Evolutionary conservation across 371 early-diverging fungal genomes (phyloP), one percentile per base, ranked within the genome.

Genomic region (Actinomucor elegans): DNA sequence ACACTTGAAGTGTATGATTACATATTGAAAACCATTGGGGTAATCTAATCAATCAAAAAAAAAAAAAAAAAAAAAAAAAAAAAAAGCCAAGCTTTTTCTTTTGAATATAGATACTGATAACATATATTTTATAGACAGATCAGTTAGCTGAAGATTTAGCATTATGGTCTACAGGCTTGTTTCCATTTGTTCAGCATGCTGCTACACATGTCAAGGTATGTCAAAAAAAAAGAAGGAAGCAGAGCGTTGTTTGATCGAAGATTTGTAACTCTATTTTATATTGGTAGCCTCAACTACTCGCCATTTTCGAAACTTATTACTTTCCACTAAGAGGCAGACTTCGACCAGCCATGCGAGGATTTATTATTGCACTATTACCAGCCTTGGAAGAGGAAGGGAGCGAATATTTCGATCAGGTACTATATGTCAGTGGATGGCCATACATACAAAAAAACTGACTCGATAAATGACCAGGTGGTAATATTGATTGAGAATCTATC

Each of bases 351-450:
- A 73, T 94, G 60, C 85, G 90, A 61, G 88, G 90, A 28, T 77
- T 97, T 11, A 77, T 94, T 21, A 84, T 90, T 31, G 94, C 92
- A 0, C 48, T 97, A 17, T 69, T 95, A 20, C 93, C 96, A 1
- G 92, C 88, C 8, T 61, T 97, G 11, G 98, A 97, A 47, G 95
- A 96, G 57, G 95, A 94, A 62, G 89, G 90, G 27, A 89, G 83
- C 64, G 97, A 97, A 57, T 87, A 80, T 57, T 93, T 91, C 64
- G 89, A 88, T 46, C 69, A 77, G 52, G 80, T 83, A 61, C n/a
- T n/a, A n/a, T n/a, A n/a, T n/a, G n/a, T n/a, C n/a, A n/a, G n/a
- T n/a, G n/a, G n/a, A n/a, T n/a, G n/a, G n/a, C n/a, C n/a, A n/a
- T n/a, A n/a, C n/a, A n/a, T n/a, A n/a, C n/a, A n/a, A n/a, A n/a